Conservation (phyloP, 2,329 filamentous ascomycete genomes). For the Clarireedia paspali region DNA sequence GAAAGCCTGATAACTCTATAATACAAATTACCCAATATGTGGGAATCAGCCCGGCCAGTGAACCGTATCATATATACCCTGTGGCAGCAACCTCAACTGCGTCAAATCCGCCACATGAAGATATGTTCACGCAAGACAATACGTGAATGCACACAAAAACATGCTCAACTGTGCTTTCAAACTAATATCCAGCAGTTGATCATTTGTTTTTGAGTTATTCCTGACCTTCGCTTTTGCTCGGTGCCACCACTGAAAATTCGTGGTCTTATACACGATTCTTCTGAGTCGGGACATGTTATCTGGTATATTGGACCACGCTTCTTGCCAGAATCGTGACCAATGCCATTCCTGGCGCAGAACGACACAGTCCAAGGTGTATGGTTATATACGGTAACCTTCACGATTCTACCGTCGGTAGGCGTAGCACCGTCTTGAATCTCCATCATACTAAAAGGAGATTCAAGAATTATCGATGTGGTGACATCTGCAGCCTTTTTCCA, state of each 20-base stretch:
- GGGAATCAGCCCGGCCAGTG: not conserved
- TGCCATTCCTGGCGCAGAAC: not conserved
- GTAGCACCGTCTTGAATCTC: not conserved
- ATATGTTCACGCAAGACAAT: constrained; percentile 5
- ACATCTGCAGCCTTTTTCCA: too few relatives aligned
- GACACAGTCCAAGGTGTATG: not conserved
- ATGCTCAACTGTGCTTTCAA: constrained; percentile 9
- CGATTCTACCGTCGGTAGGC: not conserved
- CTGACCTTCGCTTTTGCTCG: not conserved
- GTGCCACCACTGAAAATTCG: not conserved
- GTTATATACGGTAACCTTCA: not conserved
- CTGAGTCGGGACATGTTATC: not conserved
- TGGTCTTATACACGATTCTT: not conserved
- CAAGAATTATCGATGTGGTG: too few relatives aligned
- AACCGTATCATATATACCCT: not conserved
- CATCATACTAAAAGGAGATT: not conserved
- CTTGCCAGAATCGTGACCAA: not conserved
- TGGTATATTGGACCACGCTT: not conserved
- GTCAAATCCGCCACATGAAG: not conserved
- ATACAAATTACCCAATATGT: not conserved
- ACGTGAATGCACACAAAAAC: constrained; percentile 10
- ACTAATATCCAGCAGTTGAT: constrained; percentile 8
- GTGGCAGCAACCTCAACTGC: not conserved
- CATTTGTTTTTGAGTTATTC: constrained; percentile 10
- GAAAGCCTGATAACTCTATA: too few relatives aligned